phyloP scores from a whole-genome alignment of 352 stramenopile species.

The Pythium scleroteichum region DNA sequence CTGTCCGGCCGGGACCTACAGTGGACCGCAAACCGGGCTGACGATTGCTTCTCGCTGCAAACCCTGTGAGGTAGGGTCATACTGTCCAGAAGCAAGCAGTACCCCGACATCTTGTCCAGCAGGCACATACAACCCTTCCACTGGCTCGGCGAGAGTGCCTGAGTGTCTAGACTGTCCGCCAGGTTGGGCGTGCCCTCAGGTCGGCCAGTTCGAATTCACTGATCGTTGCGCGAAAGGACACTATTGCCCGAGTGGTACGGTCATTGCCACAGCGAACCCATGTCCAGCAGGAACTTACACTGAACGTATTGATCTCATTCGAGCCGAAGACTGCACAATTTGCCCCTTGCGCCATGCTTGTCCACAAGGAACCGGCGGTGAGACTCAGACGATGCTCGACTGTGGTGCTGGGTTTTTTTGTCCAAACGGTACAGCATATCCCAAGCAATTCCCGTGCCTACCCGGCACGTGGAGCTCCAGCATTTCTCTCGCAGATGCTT shows the following conservation, averaged over 20 bases:
- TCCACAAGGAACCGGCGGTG: conserved; percentile 66
- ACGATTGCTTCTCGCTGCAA: conserved; percentile 50
- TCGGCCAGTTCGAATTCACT: conserved; percentile 60
- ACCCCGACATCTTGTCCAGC: conserved; percentile 65
- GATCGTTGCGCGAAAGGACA: conserved; percentile 69
- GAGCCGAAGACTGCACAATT: conserved; percentile 69
- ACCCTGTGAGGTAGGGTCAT: conserved; percentile 66
- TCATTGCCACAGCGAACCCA: conserved; percentile 48
- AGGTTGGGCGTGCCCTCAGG: conserved; percentile 71
- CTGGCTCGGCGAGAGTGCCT: conserved; percentile 43
- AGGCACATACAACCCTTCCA: conserved; percentile 72
- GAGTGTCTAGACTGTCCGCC: conserved; percentile 72
- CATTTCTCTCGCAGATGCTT: conserved; percentile 52
- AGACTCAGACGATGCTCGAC: conserved; percentile 66
- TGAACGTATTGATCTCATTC: conserved; percentile 61
- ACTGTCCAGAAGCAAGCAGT: conserved; percentile 82
- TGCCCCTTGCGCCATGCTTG: conserved; percentile 78
- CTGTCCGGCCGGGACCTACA: conserved; percentile 88
- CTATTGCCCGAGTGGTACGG: conserved; percentile 72
- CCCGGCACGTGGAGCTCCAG: conserved; percentile 88
- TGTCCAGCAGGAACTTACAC: conserved; percentile 83
- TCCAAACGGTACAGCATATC: conserved; percentile 69
- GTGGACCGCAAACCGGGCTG: conserved; percentile 54
- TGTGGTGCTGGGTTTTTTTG: conserved; percentile 82
- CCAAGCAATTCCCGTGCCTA: conserved; percentile 78